A percentile compares a stretch with the other conserved stretches of the same genome.
Evolutionary conservation across 1,139 yeast genomes (phyloP).

Genomic region (Pichia sp.): DNA sequence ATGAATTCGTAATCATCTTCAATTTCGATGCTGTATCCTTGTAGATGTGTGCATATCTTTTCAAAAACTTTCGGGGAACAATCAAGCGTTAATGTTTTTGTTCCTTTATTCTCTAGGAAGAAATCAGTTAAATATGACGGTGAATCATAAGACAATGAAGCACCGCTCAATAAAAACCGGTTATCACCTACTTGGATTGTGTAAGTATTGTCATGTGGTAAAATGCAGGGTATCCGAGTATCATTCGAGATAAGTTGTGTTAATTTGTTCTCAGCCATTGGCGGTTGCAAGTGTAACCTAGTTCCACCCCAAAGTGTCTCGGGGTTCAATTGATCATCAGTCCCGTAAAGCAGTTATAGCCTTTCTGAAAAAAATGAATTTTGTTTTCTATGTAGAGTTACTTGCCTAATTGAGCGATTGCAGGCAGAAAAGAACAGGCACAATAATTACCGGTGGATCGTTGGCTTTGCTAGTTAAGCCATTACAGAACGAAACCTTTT

Average conservation of each 20-base stretch:
- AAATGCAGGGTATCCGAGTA: constrained; percentile 48
- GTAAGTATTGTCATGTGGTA: constrained; percentile 65
- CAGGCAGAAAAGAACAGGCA: neutral
- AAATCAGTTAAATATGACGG: constrained; percentile 59
- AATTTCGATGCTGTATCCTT: constrained; percentile 66
- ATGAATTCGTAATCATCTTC: constrained; percentile 57
- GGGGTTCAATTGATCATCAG: too few species aligned
- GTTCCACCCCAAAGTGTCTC: neutral
- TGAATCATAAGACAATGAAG: constrained; percentile 77
- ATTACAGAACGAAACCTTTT: too few species aligned
- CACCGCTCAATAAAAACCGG: constrained; percentile 64
- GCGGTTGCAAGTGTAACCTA: neutral
- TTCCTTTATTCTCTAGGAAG: constrained; percentile 38
- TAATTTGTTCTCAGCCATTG: neutral
- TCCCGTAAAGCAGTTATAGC: too few species aligned
- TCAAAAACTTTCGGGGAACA: constrained; percentile 70
- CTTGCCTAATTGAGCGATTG: neutral
- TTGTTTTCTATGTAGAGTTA: neutral
- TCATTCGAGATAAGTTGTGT: neutral
- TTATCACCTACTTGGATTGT: constrained; percentile 70
- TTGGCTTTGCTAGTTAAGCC: too few species aligned
- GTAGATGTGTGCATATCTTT: constrained; percentile 64
- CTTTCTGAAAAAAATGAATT: neutral
- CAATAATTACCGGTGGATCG: too few species aligned
- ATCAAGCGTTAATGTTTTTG: constrained; percentile 58